Evolutionary conservation across 441 rosid species (phyloP), one percentile per base, ranked within the genome.

Genomic region (Aquilaria agallochum): DNA sequence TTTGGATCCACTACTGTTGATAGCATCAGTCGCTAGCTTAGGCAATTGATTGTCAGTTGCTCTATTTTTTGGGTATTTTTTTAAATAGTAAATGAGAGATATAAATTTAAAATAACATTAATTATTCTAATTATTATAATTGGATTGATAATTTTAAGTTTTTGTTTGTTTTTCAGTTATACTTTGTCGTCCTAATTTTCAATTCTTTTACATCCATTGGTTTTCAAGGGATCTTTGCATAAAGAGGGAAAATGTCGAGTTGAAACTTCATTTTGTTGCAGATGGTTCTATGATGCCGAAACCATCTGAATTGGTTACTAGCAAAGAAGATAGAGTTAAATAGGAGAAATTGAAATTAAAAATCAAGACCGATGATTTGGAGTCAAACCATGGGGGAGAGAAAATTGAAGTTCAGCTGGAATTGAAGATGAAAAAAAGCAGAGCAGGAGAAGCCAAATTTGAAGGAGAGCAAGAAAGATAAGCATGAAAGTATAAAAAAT

Each of bases 321-420:
- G 44, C 2, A 76, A 42, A 8, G 64, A 68, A 56, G 72, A 83
- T 52, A 76, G 36, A 65, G 72, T 78, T 15, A 78, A 73, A 50
- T 69, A 80, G 74, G 92, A 80, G 66, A 77, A 82, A 63, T 58
- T 79, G 67, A 73, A 83, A 64, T 53, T 81, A 13, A 79, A 72
- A 68, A 31, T 79, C 56, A 78, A 87, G 78, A 61, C 81, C 14
- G 62, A 79, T 30, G 87, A 73, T 60, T 14, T 42, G 64, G 74
- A 72, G 53, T 7, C 74, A 32, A 61, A 44, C 9, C 75, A 65
- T 65, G 71, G 81, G 56, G 76, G 62, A 54, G 78, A 74, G 53
- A 76, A 79, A 45, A 62, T 63, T n/a, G 74, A 74, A 75, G 60
- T 68, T 55, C 88, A 83, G 60, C 58, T 77, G 59, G 83, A 80